A percentile compares a stretch with the other conserved stretches of the same genome.
Evolutionary conservation across 805 yeast genomes (phyloP).

Genomic region (Kodamaea restingae): DNA sequence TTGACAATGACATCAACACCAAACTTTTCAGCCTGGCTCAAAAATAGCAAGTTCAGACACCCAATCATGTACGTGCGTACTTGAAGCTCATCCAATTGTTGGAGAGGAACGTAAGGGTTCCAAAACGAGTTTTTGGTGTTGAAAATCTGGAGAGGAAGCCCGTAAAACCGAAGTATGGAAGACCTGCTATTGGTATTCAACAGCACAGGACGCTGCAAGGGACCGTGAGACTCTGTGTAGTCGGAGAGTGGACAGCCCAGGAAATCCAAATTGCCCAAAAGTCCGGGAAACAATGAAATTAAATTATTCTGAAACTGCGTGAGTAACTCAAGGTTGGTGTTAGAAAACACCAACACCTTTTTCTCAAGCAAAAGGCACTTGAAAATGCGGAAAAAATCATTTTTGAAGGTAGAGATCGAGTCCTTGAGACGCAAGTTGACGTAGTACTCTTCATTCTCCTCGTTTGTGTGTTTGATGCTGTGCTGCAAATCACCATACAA

Average conservation of each 20-base stretch:
- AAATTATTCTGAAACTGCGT: conserved; percentile 82
- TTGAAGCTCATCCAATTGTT: conserved; percentile 74
- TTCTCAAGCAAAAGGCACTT: conserved; percentile 78
- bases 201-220: conserved; percentile 56
- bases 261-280: conserved; percentile 66
- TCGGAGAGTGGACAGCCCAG: conserved; percentile 74
- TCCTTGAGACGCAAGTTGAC: conserved; percentile 72
- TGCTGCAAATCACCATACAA: conserved; percentile 62
- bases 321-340: conserved; percentile 68
- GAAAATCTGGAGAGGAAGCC: conserved; percentile 83
- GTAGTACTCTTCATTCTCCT: conserved; percentile 36
- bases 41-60: conserved; percentile 77
- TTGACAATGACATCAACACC: conserved; percentile 71
- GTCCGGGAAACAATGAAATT: conserved; percentile 77
- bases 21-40: conserved; percentile 55
- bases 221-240: conserved; percentile 46
- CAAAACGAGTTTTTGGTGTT: conserved; percentile 79
- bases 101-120: conserved; percentile 91
- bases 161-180: conserved; percentile 75
- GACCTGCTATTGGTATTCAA: conserved; percentile 73
- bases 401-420: conserved; percentile 54
- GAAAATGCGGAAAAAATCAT: conserved; percentile 59
- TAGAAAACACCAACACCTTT: conserved; percentile 69
- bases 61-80: conserved; percentile 71
- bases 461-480: conserved; percentile 12